Conservation (phyloP, 1,284 basidiomycete species). For the Ustilago xerochloae region DNA sequence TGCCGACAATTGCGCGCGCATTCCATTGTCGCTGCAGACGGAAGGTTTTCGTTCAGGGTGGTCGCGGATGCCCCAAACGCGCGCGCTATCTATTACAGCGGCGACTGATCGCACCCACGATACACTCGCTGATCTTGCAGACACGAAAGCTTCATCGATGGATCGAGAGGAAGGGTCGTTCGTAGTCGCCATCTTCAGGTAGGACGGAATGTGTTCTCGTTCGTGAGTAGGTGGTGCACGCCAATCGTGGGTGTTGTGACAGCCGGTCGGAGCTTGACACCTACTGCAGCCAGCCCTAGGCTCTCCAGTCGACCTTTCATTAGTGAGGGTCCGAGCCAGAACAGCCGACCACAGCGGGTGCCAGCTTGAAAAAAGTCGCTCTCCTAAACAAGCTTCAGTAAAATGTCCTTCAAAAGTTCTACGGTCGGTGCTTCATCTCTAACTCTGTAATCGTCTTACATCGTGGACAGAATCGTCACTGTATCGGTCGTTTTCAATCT, state of each 20-base stretch:
- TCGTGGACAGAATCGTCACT: slow-evolving; percentile 13
- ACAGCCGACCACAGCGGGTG: slow-evolving; percentile 26
- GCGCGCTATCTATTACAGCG: slow-evolving; percentile 15
- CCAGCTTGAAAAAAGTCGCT: slow-evolving; percentile 20
- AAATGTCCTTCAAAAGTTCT: no score
- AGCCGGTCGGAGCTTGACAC: slow-evolving; percentile 29
- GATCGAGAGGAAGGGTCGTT: background rate
- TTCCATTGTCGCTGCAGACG: slow-evolving; percentile 41
- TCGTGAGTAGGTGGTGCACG: slow-evolving; percentile 11
- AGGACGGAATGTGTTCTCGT: background rate
- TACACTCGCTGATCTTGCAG: slow-evolving; percentile 3
- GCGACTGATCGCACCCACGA: slow-evolving; percentile 1
- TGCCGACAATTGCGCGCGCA: background rate
- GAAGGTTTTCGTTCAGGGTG: background rate
- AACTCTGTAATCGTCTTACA: slow-evolving; percentile 15
- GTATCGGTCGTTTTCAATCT: slow-evolving; percentile 15
- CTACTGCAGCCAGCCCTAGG: slow-evolving; percentile 28
- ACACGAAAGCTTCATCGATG: slow-evolving; percentile 1
- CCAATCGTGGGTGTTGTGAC: slow-evolving; percentile 27
- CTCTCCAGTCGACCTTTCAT: slow-evolving; percentile 54
- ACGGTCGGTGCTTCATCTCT: background rate
- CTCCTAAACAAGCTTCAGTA: no score
- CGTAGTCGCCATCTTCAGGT: background rate
- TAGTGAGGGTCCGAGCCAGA: slow-evolving; percentile 49
- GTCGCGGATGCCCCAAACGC: slow-evolving; percentile 1